Base-by-base conservation (phyloP, 208 protist genomes). In the Wallacemonas rigidus region DNA sequence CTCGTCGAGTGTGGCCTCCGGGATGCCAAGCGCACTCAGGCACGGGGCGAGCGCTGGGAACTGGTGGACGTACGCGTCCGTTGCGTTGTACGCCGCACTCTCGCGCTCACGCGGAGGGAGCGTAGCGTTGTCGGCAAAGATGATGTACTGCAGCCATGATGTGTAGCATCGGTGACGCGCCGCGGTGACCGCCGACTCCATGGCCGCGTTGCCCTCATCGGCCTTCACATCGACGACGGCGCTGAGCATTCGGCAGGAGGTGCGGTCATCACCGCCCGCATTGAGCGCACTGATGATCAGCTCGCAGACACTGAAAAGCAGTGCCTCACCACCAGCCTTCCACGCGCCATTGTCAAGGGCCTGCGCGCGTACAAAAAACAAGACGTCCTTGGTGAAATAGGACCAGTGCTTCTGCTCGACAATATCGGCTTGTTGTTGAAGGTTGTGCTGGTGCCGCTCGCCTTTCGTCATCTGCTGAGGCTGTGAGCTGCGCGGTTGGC, bases 361-460 rank as follows among this genome's bases (percentile, higher is more conserved):
- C 38, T 84, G 65, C 3, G 43, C 56, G 36, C 84, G 81, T 36
- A 90, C 71, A 68, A 90, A 95, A 8, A 56, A 72, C 2, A 85
- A 51, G 1, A 93, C 76, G 41, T 93, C 88, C 54, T 89, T 91
- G 15, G 85, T 82, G 69, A 85, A 88, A 67, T 80, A 86, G 41
- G 89, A 79, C 74, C 85, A 86, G 62, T 92, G 86, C 64, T 86
- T 91, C 9, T 67, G 50, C 55, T 90, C 76, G 5, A 82, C 64
- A 17, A 92, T 78, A 6, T 95, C 88, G 39, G 85, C 81, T 11
- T 85, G 72, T 53, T 53, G 26, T 48, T 55, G 36, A 12, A 12
- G 38, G 41, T 50, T 69, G 48, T 69, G 64, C 38, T 45, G n/a
- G 38, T 47, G 45, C 6, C 51, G 64, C 48, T 69, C 64, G 26